Evolutionary conservation across 2,329 filamentous ascomycete genomes (phyloP), one percentile per base, ranked within the genome.

Genomic region (Graphilbum sp.): DNA sequence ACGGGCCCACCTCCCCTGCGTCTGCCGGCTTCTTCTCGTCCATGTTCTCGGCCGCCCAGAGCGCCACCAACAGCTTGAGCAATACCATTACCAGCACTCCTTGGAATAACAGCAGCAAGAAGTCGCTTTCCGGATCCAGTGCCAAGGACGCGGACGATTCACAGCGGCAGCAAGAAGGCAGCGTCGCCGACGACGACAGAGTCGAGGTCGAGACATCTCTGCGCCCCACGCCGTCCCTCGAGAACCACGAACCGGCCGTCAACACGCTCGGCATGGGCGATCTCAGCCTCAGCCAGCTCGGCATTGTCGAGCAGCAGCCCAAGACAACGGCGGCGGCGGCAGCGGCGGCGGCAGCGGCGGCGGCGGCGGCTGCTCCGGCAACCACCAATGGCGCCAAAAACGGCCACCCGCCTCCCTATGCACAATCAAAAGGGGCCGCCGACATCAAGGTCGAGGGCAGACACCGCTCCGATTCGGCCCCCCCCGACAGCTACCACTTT

Each of bases 21-120:
- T 67, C 72, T 39, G 64, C 69, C 29, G 78, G 86, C 1, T 96
- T 98, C 62, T 96, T 98, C 59, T 93, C 85, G 5, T 87, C 83
- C 20, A 82, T 98, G 52, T 75, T 98, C 46, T 88, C 85, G 31
- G 88, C 80, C 34, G 90, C 90, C 16, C 88, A 96, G 57, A 95
- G 80, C 67, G 88, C 88, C 32, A 86, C 87, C 13, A 85, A 64
- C 46, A 76, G 73, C 16, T 56, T 87, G 5, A 84, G 70, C 47
- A 83, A 71, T 45, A 84, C 77, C 35, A 78, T 95, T 23, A 64
- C 73, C 37, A 33, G 40, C 8, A 59, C 64, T 8, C 69, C 70
- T n/a, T 61, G 61, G n/a, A 57, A 59, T 36, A 63, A 63, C 20
- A 36, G 35, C 34, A 35, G 29, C 38, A 62, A 58, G 45, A 63